A percentile compares a stretch with the other conserved stretches of the same genome.
Evolutionary conservation across 176 grass and related monocot genomes (phyloP).

Genomic region (Bromus sterilis): DNA sequence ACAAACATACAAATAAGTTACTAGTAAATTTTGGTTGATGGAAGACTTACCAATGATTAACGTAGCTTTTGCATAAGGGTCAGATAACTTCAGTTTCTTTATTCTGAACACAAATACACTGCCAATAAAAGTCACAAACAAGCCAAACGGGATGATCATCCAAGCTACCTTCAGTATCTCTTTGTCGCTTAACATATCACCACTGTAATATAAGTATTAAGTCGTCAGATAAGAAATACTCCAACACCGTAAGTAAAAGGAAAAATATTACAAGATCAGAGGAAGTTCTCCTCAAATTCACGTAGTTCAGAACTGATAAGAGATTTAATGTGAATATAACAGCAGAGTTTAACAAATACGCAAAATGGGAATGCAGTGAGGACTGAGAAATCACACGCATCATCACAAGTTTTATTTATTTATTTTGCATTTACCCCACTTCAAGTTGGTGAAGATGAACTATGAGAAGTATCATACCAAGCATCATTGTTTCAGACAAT

Average conservation of each 20-base stretch:
- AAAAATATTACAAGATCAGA: slow-evolving; percentile 11
- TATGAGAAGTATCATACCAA: not conserved
- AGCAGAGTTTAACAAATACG: not conserved
- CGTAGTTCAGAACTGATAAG: not conserved
- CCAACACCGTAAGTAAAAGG: not conserved
- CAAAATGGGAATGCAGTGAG: not conserved
- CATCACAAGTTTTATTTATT: not conserved
- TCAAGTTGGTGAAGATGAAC: not conserved
- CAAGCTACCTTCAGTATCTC: slow-evolving; percentile 78
- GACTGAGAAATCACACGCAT: not conserved
- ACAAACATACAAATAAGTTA: not conserved
- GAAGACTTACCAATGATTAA: slow-evolving; percentile 74
- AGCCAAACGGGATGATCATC: slow-evolving; percentile 82
- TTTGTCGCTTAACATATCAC: slow-evolving; percentile 50
- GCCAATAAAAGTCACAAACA: slow-evolving; percentile 66
- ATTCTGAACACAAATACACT: slow-evolving; percentile 67
- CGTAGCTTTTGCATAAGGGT: slow-evolving; percentile 80
- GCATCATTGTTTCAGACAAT: not conserved
- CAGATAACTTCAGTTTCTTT: slow-evolving; percentile 68
- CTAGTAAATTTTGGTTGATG: slow-evolving; percentile 12
- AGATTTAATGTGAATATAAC: not conserved
- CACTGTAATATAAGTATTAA: slow-evolving; percentile 46
- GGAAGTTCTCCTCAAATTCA: not conserved
- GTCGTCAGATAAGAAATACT: not conserved
- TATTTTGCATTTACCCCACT: not conserved